Base-by-base conservation (phyloP, 306 rosid genomes). In the Cucurbita ficifolia region DNA sequence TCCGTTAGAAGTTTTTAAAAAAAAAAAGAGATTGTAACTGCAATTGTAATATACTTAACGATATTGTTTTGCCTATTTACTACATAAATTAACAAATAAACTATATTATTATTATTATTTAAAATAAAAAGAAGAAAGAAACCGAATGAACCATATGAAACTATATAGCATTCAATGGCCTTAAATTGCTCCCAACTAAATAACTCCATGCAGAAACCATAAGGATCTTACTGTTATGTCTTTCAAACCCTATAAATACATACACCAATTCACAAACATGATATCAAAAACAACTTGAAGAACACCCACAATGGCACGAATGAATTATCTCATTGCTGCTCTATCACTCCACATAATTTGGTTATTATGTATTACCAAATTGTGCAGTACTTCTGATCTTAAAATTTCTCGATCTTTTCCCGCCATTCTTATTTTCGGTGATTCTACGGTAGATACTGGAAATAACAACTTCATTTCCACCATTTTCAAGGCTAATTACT, bases 351-450 rank as follows among this genome's bases (percentile, higher is more conserved):
- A 67, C 40, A 12, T 67, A 12, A 48, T 29, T 10, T 69, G 16
- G 43, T 39, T 3, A 7, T 5, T 69, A 48, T 24, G 48, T 69
- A 5, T 69, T 33, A 69, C 29, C 24, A 69, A 1, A 67, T 2
- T 21, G 22, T 45, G 55, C 24, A 29, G 0, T 16, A 43, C 57
- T 3, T 8, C 4, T 0, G 29, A 16, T 0, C 9, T 13, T 33
- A 29, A 24, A 16, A 29, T 12, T 14, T 17, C 58, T 29, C 19
- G 0, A 8, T 24, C 7, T 0, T 86, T 87, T 76, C 81, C 87
- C 4, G 79, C 90, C 50, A 76, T 91, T 81, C 77, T 86, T 19
- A 72, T 84, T 7, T 87, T 91, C 16, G 97, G 97, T 0, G 93
- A 89, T 80, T 91, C 93, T 1, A 79, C 90, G 0, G 86, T 84